Conservation (phyloP, 2,329 filamentous ascomycete species). For the Endothia cerciana region DNA sequence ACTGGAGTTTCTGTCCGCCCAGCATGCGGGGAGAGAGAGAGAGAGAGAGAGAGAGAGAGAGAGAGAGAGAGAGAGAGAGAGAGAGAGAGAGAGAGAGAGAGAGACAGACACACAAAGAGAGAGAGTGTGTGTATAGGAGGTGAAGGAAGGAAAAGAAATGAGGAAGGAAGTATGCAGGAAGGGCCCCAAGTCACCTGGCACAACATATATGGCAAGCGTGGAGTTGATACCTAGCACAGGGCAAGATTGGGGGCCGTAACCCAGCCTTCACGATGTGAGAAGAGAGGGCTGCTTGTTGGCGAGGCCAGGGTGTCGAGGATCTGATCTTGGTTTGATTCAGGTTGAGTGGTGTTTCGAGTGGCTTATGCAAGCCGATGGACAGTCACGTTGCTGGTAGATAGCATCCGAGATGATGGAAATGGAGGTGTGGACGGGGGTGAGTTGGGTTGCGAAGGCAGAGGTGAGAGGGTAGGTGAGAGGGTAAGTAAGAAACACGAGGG, state of each 20-base stretch:
- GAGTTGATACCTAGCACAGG: constrained; percentile 1
- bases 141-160: constrained; percentile 9
- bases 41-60: too few relatives aligned
- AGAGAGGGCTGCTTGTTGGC: background rate
- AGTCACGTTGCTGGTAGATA: background rate
- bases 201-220: constrained; percentile 19
- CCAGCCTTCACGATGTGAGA: background rate
- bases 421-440: background rate
- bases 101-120: too few relatives aligned
- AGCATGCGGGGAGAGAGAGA: constrained; percentile 21
- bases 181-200: constrained; percentile 21
- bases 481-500: constrained; percentile 13
- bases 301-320: background rate
- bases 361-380: background rate
- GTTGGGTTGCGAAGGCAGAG: constrained; percentile 1
- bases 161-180: background rate
- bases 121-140: background rate
- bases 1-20: constrained; percentile 6
- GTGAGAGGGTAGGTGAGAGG: background rate
- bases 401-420: background rate
- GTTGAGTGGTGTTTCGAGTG: background rate
- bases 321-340: constrained; percentile 6
- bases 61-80: too few relatives aligned
- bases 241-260: constrained; percentile 1
- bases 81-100: too few relatives aligned